These are phyloP conservation scores for Candida incommunis DNA, from an alignment of 805 yeast species.

Conservation along the genomic window DNA sequence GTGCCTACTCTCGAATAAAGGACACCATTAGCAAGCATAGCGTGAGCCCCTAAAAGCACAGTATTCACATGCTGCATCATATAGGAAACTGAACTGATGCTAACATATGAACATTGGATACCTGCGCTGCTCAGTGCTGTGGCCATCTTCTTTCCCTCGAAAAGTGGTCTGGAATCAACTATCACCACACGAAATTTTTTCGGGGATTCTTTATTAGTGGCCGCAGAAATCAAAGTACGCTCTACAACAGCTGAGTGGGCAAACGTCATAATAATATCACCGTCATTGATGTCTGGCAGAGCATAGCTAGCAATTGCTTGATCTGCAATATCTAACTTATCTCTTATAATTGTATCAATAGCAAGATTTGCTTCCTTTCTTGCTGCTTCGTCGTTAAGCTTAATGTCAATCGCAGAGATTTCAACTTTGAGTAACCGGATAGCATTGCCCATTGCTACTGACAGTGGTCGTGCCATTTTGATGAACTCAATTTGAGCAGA, in stretches of 20 bases:
- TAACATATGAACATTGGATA: constrained; percentile 61
- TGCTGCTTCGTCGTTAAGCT: constrained; percentile 50
- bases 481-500: constrained; percentile 87
- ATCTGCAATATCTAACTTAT: constrained; percentile 73
- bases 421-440: constrained; percentile 95
- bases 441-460: constrained; percentile 94
- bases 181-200: constrained; percentile 66
- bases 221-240: constrained; percentile 49
- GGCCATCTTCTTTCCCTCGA: constrained; percentile 78
- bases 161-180: constrained; percentile 86
- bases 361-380: constrained; percentile 46
- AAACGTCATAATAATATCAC: constrained; percentile 70
- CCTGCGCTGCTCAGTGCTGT: constrained; percentile 46
- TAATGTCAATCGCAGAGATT: constrained; percentile 69
- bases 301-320: constrained; percentile 73
- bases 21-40: constrained; percentile 90
- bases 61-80: constrained; percentile 78
- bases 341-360: constrained; percentile 71
- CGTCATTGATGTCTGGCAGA: constrained; percentile 57
- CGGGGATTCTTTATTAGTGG: constrained; percentile 42
- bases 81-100: constrained; percentile 66
- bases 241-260: constrained; percentile 79
- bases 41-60: constrained; percentile 91
- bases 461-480: constrained; percentile 79
- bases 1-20: constrained; percentile 90